These are phyloP conservation scores for Kalanchoe fedtschenkoi DNA, from an alignment of 164 flowering plant genomes.

Conservation along the genomic window DNA sequence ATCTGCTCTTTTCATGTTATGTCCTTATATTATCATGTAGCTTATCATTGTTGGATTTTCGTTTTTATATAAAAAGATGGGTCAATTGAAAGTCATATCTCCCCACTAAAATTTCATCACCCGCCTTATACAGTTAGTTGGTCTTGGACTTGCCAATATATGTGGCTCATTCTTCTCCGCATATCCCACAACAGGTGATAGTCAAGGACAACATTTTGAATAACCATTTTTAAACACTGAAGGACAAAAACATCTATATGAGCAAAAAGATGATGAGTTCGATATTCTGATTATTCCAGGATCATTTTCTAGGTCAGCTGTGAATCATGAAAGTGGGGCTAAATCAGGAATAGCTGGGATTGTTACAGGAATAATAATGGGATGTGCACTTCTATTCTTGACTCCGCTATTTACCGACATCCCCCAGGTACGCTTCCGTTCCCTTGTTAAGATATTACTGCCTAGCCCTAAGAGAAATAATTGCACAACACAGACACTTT, in stretches of 20 bases:
- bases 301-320: slow-evolving; percentile 99
- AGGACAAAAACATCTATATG: background rate
- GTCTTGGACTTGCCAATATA: slow-evolving; percentile 93
- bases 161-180: slow-evolving; percentile 86
- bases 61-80: too few relatives aligned
- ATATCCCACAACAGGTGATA: slow-evolving; percentile 87
- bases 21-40: background rate
- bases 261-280: background rate
- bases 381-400: slow-evolving; percentile 76
- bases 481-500: background rate
- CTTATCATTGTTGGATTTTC: background rate
- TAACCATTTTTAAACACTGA: background rate
- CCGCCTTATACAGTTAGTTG: slow-evolving; percentile 57
- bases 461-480: too few relatives aligned
- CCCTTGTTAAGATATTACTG: too few relatives aligned
- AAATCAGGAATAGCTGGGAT: slow-evolving; percentile 84
- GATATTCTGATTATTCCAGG: slow-evolving; percentile 39
- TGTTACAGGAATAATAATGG: slow-evolving; percentile 67
- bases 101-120: slow-evolving; percentile 2
- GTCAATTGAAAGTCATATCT: too few relatives aligned
- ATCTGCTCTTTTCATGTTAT: background rate
- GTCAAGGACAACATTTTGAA: background rate
- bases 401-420: slow-evolving; percentile 77
- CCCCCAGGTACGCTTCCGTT: slow-evolving; percentile 93
- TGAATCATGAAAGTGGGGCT: slow-evolving; percentile 96